Base-by-base conservation (phyloP, 2,329 filamentous ascomycete species). In the Pseudocercospora fuligena region DNA sequence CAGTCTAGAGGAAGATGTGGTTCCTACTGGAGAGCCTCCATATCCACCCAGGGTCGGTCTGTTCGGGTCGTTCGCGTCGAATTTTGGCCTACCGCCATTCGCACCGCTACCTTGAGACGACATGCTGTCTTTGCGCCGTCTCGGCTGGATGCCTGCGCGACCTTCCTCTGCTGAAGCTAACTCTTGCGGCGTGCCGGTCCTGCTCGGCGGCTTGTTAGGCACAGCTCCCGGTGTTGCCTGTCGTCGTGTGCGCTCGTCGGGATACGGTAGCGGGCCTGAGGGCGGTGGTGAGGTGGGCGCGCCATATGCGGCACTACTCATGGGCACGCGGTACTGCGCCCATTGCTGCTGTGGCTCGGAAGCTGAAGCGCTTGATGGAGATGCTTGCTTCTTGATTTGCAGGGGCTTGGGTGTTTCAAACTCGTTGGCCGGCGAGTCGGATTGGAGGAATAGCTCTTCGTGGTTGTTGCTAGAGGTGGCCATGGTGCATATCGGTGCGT, bases 1-100 rank as follows among this genome's bases (percentile, higher is more conserved):
- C 66, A 97, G 83, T 58, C 88, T 86, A 14, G 65, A 57, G 1
- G 61, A 78, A 74, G 53, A 74, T 60, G 61, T 75, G 69, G 69
- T 77, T 66, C 54, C 29, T 36, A 43, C 31, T n/a, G 77, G 76
- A 21, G 73, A 70, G 27, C 73, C 75, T 21, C 78, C 81, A 40
- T 84, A 85, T 25, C 82, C 82, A 36, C 79, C 78, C 19, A 81
- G 71, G 5, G 82, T 83, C 7, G 83, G 83, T 61, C 82, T 73
- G 67, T 84, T 81, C 4, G 83, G 83, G 72, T 85, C 83, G 70
- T 79, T 78, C 3, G 82, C 82, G 51, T 81, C 79, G 74, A 84
- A 85, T 25, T 79, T 76, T 14, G 82, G 72, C 65, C 83, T 78
- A 40, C 70, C 64, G 29, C 64, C 67, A 8, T 65, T 63, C 40